Base-by-base conservation (phyloP, 495 filamentous ascomycete genomes). In the Geopyxis carbonaria region DNA sequence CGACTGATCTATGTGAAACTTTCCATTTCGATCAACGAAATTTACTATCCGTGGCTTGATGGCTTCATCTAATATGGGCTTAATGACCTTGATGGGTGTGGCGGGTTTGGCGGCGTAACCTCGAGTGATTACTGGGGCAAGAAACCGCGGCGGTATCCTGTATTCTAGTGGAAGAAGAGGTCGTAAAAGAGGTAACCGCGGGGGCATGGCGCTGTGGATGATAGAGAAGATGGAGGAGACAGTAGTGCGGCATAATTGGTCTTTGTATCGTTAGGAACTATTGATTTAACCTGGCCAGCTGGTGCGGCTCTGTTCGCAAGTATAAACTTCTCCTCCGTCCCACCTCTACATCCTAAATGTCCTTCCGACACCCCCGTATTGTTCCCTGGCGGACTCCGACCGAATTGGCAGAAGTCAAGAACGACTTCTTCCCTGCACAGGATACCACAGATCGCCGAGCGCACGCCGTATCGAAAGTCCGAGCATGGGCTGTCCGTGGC, bases 21-120 rank as follows among this genome's bases (percentile, higher is more conserved):
- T 42, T 24, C 59, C 60, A 15, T 58, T 45, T 4, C 60, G 54
- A 40, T 69, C 61, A 29, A 72, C 67, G 15, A 70, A 42, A 40
- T 64, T 31, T 18, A 41, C 29, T 9, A 18, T 32, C 6, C 10
- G 7, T 6, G 27, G 14, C 3, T 7, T 7, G 38, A 41, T 41
- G 20, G 15, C 29, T 33, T 41, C 38, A 30, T 41, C 38, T 3
- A 33, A 11, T 32, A 41, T 15, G 8, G 23, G 36, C 24, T 20
- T n/a, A n/a, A 15, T 0, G 1, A 4, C 16, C 5, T 4, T 0
- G 13, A 2, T 2, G n/a, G 13, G 13, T 5, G 22, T 4, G 1
- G 5, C 14, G 11, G 4, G 0, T 0, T n/a, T n/a, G n/a, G n/a
- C n/a, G n/a, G n/a, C n/a, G n/a, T n/a, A n/a, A n/a, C n/a, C n/a